Percentiles rank a stretch among this genome's conserved stretches.
phyloP scores from a whole-genome alignment of 2,329 filamentous ascomycete species.

The Ceratocystis albifundus region DNA sequence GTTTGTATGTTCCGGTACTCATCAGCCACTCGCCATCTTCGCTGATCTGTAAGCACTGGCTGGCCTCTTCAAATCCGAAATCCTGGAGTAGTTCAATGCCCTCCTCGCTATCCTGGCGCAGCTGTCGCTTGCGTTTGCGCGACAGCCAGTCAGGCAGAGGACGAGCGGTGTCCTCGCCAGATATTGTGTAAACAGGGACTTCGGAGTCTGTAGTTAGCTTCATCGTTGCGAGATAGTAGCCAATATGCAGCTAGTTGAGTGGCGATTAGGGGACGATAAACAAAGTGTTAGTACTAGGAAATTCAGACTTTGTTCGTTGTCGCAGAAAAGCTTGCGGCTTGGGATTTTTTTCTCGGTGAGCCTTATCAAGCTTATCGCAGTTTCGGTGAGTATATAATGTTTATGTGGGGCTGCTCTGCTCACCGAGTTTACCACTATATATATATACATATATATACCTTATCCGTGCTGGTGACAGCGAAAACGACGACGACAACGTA shows the following conservation, averaged over 20 bases:
- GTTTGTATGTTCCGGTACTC: constrained; percentile 70
- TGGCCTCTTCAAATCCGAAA: constrained; percentile 95
- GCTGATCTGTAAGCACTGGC: constrained; percentile 74
- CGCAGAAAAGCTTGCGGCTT: constrained; percentile 17
- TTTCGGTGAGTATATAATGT: constrained; percentile 14
- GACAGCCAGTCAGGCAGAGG: constrained; percentile 93
- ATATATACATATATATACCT: no score
- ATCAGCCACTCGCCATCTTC: constrained; percentile 97
- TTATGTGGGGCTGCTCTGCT: not conserved
- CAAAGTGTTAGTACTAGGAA: not conserved
- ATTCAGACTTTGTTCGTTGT: constrained; percentile 2
- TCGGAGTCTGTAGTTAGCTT: constrained; percentile 72
- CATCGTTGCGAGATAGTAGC: constrained; percentile 40
- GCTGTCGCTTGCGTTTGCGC: constrained; percentile 72
- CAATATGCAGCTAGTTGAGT: not conserved
- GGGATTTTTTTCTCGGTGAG: constrained; percentile 21
- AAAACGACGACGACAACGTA: not conserved
- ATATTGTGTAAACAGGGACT: constrained; percentile 88
- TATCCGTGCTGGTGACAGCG: not conserved
- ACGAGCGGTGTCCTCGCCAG: constrained; percentile 75
- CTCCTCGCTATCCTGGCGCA: constrained; percentile 88
- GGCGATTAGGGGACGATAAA: not conserved
- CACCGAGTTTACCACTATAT: constrained; percentile 15
- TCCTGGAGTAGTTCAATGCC: constrained; percentile 92
- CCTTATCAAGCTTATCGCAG: constrained; percentile 18